These are phyloP conservation scores for Pachysandra terminalis DNA, from an alignment of 164 flowering plant species.

Conservation along the genomic window DNA sequence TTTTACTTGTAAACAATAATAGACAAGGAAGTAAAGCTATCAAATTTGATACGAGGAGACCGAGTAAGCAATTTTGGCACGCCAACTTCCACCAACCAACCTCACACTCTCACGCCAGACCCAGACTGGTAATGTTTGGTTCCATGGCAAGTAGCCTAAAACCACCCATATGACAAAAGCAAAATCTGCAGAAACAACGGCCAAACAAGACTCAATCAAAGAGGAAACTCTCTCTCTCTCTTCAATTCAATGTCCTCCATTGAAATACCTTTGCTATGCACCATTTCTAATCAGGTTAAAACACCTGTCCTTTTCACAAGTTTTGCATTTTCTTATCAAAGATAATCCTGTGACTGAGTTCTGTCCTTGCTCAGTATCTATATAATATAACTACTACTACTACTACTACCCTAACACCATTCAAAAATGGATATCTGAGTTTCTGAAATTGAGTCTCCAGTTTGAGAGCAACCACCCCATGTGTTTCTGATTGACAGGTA, in stretches of 20 bases:
- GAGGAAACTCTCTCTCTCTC: neutral
- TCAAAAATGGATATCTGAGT: neutral
- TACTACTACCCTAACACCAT: neutral
- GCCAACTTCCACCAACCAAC: constrained; percentile 38
- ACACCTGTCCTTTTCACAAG: constrained; percentile 1
- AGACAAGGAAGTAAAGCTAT: no score
- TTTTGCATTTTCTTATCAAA: neutral
- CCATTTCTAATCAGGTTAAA: neutral
- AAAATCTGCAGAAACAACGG: neutral
- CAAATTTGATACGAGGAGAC: neutral
- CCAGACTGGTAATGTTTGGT: constrained; percentile 26
- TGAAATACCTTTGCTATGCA: neutral
- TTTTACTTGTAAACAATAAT: no score
- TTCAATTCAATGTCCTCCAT: no score
- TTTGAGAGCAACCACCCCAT: no score
- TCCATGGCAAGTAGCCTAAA: constrained; percentile 46
- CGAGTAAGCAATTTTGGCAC: constrained; percentile 24
- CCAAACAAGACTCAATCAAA: neutral
- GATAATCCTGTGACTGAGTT: neutral
- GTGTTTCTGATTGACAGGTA: neutral
- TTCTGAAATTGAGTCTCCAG: neutral
- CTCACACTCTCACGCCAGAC: no score
- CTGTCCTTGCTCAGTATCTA: neutral
- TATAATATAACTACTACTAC: no score
- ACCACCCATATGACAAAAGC: constrained; percentile 18